These are phyloP conservation scores for Aspergillus flavus DNA, from an alignment of 2,329 filamentous ascomycete species.

Conservation along the genomic window DNA sequence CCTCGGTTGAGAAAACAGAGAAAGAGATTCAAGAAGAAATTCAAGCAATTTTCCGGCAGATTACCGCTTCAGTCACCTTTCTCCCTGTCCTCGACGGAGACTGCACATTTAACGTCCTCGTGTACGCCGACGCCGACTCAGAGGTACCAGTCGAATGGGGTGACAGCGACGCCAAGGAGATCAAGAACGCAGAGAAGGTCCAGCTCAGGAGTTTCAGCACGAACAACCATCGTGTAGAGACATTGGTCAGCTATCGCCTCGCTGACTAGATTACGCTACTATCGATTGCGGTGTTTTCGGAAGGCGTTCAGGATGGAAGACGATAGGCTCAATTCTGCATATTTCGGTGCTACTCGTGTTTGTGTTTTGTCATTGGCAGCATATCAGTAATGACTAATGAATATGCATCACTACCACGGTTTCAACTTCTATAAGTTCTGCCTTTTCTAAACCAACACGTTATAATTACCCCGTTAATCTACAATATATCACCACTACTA, in stretches of 20 bases:
- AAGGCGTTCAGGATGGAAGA: slow-evolving; percentile 20
- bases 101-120: slow-evolving; percentile 97
- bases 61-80: slow-evolving; percentile 96
- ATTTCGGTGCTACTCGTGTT: slow-evolving; percentile 18
- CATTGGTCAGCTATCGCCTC: slow-evolving; percentile 84
- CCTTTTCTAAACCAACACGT: not conserved
- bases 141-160: slow-evolving; percentile 98
- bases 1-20: slow-evolving; percentile 75
- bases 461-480: not conserved
- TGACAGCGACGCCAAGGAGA: slow-evolving; percentile 97
- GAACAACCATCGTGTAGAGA: slow-evolving; percentile 90
- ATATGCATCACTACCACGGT: slow-evolving; percentile 10
- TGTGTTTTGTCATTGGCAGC: slow-evolving; percentile 1
- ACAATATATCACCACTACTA: not conserved
- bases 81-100: slow-evolving; percentile 89
- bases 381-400: slow-evolving; percentile 21
- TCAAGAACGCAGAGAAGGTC: slow-evolving; percentile 89
- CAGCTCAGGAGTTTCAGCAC: slow-evolving; percentile 96
- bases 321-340: slow-evolving; percentile 22
- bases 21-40: slow-evolving; percentile 94
- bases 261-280: slow-evolving; percentile 35
- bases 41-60: slow-evolving; percentile 94
- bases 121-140: slow-evolving; percentile 95
- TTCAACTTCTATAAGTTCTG: not conserved
- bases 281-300: slow-evolving; percentile 17